phyloP scores from a whole-genome alignment of 2,329 filamentous ascomycete genomes.

The Pyricularia sp. region DNA sequence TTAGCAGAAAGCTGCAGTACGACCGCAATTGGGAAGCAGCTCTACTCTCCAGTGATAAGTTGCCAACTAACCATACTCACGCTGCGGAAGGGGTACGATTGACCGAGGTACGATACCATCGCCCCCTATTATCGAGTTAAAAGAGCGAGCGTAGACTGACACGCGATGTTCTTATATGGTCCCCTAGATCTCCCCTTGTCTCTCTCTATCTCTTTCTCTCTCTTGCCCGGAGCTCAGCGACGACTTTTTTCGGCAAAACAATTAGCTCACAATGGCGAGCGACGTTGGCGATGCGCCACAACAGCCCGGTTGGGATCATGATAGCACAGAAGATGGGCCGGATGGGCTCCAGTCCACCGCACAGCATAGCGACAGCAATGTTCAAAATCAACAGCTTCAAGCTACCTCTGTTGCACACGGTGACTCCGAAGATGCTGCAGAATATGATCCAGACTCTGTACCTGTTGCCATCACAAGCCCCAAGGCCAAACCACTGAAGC shows the following conservation, averaged over 20 bases:
- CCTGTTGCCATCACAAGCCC: slow-evolving; percentile 21
- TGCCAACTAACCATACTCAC: not conserved
- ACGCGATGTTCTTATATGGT: not conserved
- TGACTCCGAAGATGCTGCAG: slow-evolving; percentile 39
- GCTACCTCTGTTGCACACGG: slow-evolving; percentile 31
- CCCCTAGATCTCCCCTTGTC: not conserved
- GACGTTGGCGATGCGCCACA: slow-evolving; percentile 3
- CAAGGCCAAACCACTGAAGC: slow-evolving; percentile 17
- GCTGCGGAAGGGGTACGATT: not conserved
- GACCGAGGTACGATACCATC: not conserved
- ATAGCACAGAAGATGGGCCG: slow-evolving; percentile 12
- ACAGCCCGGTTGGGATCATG: slow-evolving; percentile 7
- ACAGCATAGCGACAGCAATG: slow-evolving; percentile 38
- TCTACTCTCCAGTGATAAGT: not conserved
- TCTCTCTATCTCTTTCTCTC: too few relatives aligned
- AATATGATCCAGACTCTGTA: slow-evolving; percentile 51
- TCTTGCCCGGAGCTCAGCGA: not conserved
- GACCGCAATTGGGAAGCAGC: not conserved
- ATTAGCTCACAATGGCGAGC: slow-evolving; percentile 4
- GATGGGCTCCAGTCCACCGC: slow-evolving; percentile 7
- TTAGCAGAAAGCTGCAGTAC: not conserved
- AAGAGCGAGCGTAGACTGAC: not conserved
- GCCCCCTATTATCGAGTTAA: not conserved
- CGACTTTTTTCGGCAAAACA: not conserved
- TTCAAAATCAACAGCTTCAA: slow-evolving; percentile 33